These are phyloP conservation scores for Amaranthus cruentus DNA, from an alignment of 148 eudicot species.

Conservation along the genomic window DNA sequence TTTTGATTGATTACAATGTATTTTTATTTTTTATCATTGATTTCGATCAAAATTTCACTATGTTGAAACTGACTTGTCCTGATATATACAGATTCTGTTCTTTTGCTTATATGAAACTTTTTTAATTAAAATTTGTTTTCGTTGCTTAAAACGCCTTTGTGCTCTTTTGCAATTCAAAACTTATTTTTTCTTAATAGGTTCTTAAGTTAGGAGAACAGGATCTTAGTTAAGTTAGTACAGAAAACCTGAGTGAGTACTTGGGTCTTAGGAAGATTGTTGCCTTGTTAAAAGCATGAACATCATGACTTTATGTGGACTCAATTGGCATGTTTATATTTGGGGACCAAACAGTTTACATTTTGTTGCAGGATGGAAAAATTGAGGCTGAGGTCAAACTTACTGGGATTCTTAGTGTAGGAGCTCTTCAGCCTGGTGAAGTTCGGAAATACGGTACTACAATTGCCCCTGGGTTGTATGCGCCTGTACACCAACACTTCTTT, in stretches of 20 bases:
- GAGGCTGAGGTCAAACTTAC: constrained; percentile 98
- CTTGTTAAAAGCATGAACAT: neutral
- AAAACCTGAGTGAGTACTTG: neutral
- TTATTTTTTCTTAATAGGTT: too few species aligned
- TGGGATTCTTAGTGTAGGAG: constrained; percentile 95
- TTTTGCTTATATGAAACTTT: too few species aligned
- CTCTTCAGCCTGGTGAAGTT: constrained; percentile 81
- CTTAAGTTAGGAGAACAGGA: too few species aligned
- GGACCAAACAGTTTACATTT: neutral
- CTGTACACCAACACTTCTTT: constrained; percentile 97
- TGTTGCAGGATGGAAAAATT: constrained; percentile 87
- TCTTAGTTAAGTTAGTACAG: neutral
- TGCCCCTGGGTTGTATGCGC: constrained; percentile 98
- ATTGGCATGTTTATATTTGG: neutral
- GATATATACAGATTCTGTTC: too few species aligned
- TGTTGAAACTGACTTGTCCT: too few species aligned
- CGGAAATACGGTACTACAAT: constrained; percentile 96
- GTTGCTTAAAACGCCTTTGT: too few species aligned
- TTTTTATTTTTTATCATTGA: too few species aligned
- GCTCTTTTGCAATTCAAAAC: too few species aligned
- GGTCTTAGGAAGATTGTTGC: neutral
- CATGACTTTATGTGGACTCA: neutral
- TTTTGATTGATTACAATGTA: too few species aligned
- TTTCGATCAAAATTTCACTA: too few species aligned
- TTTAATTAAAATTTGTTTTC: too few species aligned